A percentile compares a stretch with the other conserved stretches of the same genome.
Evolutionary conservation across 2,329 filamentous ascomycete species (phyloP).

Genomic region (Colletotrichum orbiculare): DNA sequence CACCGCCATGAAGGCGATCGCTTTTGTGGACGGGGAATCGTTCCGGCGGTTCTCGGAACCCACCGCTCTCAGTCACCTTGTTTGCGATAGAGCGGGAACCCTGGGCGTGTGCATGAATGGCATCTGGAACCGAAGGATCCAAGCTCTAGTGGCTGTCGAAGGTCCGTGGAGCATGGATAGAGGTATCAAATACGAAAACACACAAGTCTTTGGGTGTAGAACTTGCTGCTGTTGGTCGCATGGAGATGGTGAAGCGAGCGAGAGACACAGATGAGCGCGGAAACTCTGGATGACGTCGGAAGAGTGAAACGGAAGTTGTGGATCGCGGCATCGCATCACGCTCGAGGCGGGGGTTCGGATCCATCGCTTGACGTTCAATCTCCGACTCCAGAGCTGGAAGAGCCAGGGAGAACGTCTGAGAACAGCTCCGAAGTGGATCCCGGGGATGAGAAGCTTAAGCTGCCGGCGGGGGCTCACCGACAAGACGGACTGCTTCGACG

Average conservation of each 20-base stretch:
- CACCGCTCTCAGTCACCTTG: constrained; percentile 29
- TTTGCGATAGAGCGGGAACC: constrained; percentile 33
- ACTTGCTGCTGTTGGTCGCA: not conserved
- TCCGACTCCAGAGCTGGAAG: constrained; percentile 33
- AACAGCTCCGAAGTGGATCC: constrained; percentile 33
- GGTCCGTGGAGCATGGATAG: constrained; percentile 5
- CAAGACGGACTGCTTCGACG: constrained; percentile 14
- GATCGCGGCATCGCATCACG: constrained; percentile 34
- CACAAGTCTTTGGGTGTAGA: not conserved
- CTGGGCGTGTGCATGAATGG: constrained; percentile 32
- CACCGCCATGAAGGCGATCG: constrained; percentile 33
- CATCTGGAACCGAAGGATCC: constrained; percentile 25
- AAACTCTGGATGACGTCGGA: constrained; percentile 34
- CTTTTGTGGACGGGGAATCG: constrained; percentile 33
- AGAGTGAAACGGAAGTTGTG: constrained; percentile 34
- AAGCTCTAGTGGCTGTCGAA: constrained; percentile 17
- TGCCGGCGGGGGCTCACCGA: constrained; percentile 31
- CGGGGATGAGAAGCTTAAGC: constrained; percentile 33
- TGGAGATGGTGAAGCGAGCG: not conserved
- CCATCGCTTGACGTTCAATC: constrained; percentile 36
- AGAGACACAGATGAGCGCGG: constrained; percentile 19
- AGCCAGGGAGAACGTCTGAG: constrained; percentile 25
- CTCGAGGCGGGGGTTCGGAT: constrained; percentile 27
- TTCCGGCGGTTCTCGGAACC: constrained; percentile 29
- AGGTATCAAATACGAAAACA: constrained; percentile 10